Percentiles rank a stretch among this genome's conserved stretches.
These are phyloP conservation scores for Linum lewisii DNA, from an alignment of 345 rosid genomes.

Conservation along the genomic window DNA sequence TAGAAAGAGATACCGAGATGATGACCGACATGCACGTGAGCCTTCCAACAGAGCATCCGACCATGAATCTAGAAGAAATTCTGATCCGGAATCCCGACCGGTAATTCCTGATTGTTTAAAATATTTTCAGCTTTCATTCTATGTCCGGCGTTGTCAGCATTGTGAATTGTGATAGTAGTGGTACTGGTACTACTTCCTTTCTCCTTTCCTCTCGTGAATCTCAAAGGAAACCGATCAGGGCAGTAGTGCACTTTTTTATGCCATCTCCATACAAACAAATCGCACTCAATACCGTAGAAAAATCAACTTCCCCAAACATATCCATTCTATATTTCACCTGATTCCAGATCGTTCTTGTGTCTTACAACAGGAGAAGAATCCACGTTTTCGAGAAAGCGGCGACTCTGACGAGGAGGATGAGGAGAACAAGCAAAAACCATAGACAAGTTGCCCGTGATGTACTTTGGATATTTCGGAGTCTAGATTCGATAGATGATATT, in stretches of 20 bases:
- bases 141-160: not conserved
- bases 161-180: not conserved
- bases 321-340: not conserved
- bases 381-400: constrained; percentile 93
- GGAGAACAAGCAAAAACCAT: constrained; percentile 45
- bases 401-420: constrained; percentile 94
- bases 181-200: no score
- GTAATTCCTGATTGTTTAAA: constrained; percentile 23
- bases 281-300: not conserved
- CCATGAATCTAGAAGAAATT: constrained; percentile 50
- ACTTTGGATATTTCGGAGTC: no score
- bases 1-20: constrained; percentile 75
- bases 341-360: constrained; percentile 1
- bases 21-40: constrained; percentile 60
- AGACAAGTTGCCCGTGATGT: not conserved
- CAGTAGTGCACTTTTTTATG: no score
- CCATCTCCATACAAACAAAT: no score
- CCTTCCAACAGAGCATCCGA: constrained; percentile 58
- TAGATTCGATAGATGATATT: no score
- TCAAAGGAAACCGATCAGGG: no score
- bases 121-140: not conserved
- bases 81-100: constrained; percentile 63
- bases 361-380: constrained; percentile 81
- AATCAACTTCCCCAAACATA: not conserved
- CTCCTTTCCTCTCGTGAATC: no score